These are phyloP conservation scores for Pythium insidiosum DNA, from an alignment of 352 stramenopile genomes.

Conservation along the genomic window DNA sequence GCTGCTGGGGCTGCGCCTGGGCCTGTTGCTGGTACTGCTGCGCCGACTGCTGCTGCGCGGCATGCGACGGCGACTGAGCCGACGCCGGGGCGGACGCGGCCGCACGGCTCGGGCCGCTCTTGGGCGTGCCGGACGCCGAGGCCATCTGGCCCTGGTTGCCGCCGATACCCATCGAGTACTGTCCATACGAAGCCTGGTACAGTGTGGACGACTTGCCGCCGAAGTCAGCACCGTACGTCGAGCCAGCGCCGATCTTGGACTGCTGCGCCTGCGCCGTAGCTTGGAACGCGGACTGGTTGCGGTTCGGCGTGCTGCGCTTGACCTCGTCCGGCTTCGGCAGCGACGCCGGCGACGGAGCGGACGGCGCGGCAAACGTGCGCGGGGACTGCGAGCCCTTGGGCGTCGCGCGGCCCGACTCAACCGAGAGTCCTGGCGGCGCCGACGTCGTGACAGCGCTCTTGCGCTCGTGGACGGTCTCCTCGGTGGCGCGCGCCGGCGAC, in stretches of 20 bases:
- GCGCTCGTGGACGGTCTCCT: conserved; percentile 16
- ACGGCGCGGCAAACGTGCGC: conserved; percentile 48
- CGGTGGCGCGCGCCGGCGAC: conserved; percentile 37
- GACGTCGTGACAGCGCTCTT: conserved; percentile 29
- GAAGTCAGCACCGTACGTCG: conserved; percentile 46
- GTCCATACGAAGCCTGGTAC: conserved; percentile 71
- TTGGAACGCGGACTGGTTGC: conserved; percentile 42
- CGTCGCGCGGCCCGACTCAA: conserved; percentile 58
- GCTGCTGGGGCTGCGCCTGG: conserved; percentile 8
- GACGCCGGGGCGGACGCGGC: conserved; percentile 13
- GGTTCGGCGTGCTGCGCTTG: conserved; percentile 63
- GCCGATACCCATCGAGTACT: conserved; percentile 79
- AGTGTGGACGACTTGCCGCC: conserved; percentile 39
- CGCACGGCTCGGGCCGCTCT: conserved; percentile 17
- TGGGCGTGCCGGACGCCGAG: conserved; percentile 41
- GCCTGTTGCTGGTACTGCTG: conserved; percentile 15
- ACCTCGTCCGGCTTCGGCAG: conserved; percentile 83
- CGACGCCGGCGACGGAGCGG: conserved; percentile 74
- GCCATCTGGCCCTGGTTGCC: conserved; percentile 22
- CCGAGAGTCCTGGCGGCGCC: conserved; percentile 58
- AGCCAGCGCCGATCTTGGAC: conserved; percentile 47
- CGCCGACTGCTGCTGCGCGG: conserved; percentile 28
- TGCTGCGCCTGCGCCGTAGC: conserved; percentile 31
- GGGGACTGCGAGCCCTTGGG: conserved; percentile 63
- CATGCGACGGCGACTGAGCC: conserved; percentile 52